Conservation (phyloP, 768 basidiomycete genomes). For the Austroboletus eburneus region DNA sequence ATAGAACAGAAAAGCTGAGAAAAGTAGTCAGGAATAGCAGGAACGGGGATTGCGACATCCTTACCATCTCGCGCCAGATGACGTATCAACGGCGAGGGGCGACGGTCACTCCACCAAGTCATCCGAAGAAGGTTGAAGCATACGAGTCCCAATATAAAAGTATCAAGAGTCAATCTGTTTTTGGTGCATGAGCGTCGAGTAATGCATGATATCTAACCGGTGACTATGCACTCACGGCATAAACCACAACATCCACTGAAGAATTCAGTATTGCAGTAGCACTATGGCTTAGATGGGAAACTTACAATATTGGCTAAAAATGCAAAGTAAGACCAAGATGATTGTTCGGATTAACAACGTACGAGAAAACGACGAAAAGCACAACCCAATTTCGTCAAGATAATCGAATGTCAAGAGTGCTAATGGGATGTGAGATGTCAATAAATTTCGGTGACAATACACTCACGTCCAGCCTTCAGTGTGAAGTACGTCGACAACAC, state of each 20-base stretch:
- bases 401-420: conserved; percentile 6
- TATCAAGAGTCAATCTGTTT: conserved; percentile 19
- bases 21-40: not conserved
- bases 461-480: not conserved
- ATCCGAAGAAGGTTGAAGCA: conserved; percentile 2
- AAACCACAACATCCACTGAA: conserved; percentile 12
- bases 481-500: not conserved
- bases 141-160: conserved; percentile 1
- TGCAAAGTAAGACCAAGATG: not conserved
- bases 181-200: not conserved
- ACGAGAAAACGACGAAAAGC: conserved; percentile 5
- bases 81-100: conserved; percentile 3
- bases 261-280: not conserved
- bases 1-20: conserved; percentile 16
- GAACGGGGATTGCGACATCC: not conserved
- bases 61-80: conserved; percentile 26
- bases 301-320: conserved; percentile 12
- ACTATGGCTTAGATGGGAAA: not conserved
- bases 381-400: conserved; percentile 12
- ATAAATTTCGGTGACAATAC: not conserved
- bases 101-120: not conserved
- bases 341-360: not conserved
- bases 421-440: not conserved
- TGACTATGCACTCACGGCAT: conserved; percentile 8
- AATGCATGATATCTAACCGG: not conserved